Evolutionary conservation across 75 land plant genomes (phyloP).

Genomic region (Cupressus sempervirens): DNA sequence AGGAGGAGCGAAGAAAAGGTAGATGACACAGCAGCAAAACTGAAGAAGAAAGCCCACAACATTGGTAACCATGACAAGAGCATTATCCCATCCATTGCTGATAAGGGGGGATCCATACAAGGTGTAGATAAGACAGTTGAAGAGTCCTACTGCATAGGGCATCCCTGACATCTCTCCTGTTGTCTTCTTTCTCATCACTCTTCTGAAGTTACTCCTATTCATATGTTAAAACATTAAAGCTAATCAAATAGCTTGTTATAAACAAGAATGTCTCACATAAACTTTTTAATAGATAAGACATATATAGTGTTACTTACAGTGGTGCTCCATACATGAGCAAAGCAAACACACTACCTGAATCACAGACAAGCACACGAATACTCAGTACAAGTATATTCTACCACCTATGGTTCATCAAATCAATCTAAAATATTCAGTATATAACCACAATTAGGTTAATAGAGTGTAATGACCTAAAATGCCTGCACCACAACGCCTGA

Average conservation of each 20-base stretch:
- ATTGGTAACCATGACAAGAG: not conserved
- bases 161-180: no score
- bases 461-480: not conserved
- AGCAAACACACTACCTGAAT: no score
- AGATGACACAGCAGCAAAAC: not conserved
- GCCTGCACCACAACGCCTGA: not conserved
- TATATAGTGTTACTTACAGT: not conserved
- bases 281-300: no score
- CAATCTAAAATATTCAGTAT: not conserved
- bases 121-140: no score
- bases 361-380: no score
- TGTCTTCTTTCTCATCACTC: not conserved
- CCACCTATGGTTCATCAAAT: not conserved
- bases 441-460: not conserved
- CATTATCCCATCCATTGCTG: conserved; percentile 1
- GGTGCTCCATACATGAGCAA: no score
- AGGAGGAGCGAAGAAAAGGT: not conserved
- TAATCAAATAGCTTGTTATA: not conserved
- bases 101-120: not conserved
- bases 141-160: no score
- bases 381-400: no score
- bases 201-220: not conserved
- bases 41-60: not conserved
- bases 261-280: no score
- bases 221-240: not conserved